Percentiles rank a stretch among this genome's conserved stretches.
Evolutionary conservation across 345 rosid species (phyloP).

Genomic region (Rhizophora apiculata): DNA sequence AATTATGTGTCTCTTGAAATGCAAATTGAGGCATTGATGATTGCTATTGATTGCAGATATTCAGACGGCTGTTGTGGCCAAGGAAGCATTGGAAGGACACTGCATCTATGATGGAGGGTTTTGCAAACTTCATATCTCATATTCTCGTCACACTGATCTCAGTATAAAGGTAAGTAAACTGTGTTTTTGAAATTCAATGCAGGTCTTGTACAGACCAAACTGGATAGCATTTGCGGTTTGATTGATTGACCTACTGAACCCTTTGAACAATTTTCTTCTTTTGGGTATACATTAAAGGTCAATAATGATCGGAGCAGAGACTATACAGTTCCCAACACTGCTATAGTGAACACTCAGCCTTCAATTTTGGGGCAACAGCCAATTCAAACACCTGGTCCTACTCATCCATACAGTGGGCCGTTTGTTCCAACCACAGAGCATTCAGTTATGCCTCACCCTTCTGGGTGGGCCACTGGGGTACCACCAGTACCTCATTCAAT

Average conservation of each 20-base stretch:
- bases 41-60: conserved; percentile 57
- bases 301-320: conserved; percentile 94
- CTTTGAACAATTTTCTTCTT: background rate
- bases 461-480: conserved; percentile 60
- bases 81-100: conserved; percentile 98
- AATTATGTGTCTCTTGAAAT: too few relatives aligned
- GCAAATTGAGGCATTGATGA: conserved; percentile 9
- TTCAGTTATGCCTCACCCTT: conserved; percentile 45
- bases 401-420: conserved; percentile 50
- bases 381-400: conserved; percentile 30
- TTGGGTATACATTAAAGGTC: conserved; percentile 43
- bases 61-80: conserved; percentile 87
- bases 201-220: background rate
- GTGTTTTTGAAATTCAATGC: background rate
- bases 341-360: conserved; percentile 49
- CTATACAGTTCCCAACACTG: conserved; percentile 63
- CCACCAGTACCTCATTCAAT: conserved; percentile 48
- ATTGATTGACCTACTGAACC: background rate
- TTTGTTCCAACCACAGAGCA: conserved; percentile 38
- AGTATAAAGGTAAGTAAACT: conserved; percentile 68
- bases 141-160: conserved; percentile 93
- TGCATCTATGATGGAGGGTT: conserved; percentile 97
- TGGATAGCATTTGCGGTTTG: background rate
- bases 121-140: conserved; percentile 94
- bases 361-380: conserved; percentile 73